Conservation (phyloP, 2,329 filamentous ascomycete species). For the Aspergillus pseudotamarii region DNA sequence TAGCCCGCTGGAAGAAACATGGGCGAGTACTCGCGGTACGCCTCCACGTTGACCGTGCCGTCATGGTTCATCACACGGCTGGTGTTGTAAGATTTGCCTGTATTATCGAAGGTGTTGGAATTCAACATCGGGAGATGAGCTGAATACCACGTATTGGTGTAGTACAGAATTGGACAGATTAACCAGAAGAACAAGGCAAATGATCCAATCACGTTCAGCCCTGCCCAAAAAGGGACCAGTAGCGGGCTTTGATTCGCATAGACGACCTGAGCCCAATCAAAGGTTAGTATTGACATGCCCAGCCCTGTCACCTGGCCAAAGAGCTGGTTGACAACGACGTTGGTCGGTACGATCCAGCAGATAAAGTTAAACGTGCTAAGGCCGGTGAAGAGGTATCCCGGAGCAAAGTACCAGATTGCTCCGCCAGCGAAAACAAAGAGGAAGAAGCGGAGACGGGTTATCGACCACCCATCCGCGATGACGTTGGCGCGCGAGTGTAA, state of each 20-base stretch:
- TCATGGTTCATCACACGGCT: constrained; percentile 60
- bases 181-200: constrained; percentile 50
- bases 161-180: constrained; percentile 47
- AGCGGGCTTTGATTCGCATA: constrained; percentile 70
- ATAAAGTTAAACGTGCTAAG: constrained; percentile 71
- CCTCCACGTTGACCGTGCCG: constrained; percentile 59
- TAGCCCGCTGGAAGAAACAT: constrained; percentile 66
- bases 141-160: constrained; percentile 59
- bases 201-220: constrained; percentile 47
- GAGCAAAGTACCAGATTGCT: constrained; percentile 46
- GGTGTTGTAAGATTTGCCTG: constrained; percentile 62
- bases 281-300: constrained; percentile 70
- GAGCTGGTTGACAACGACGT: constrained; percentile 69
- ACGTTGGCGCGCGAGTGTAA: constrained; percentile 37
- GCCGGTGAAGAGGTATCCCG: constrained; percentile 69
- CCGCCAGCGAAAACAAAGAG: constrained; percentile 36
- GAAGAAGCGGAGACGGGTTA: constrained; percentile 43
- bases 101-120: constrained; percentile 66
- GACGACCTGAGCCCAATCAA: constrained; percentile 74
- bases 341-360: constrained; percentile 71
- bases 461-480: constrained; percentile 46
- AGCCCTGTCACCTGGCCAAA: constrained; percentile 71
- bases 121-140: constrained; percentile 66
- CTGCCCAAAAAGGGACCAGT: constrained; percentile 62
- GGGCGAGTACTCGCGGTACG: constrained; percentile 67